A percentile compares a stretch with the other conserved stretches of the same genome.
Conservation (phyloP, 2,329 filamentous ascomycete species). For the Talaromyces albobiverticillius region DNA sequence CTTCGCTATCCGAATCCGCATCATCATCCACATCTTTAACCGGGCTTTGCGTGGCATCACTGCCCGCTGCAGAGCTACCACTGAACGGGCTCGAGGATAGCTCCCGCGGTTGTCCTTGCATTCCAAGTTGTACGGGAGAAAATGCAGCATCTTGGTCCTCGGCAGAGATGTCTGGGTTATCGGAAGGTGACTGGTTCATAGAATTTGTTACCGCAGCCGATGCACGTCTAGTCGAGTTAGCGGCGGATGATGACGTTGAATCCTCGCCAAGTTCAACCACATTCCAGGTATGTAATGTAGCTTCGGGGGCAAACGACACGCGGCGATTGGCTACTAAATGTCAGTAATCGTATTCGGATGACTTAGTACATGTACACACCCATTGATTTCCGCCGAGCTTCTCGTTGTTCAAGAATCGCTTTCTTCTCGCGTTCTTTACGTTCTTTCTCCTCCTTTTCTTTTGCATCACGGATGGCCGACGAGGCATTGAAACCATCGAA, state of each 20-base stretch:
- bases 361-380: slow-evolving; percentile 41
- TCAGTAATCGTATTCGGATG: background rate
- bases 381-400: slow-evolving; percentile 86
- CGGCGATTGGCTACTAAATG: slow-evolving; percentile 67
- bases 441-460: slow-evolving; percentile 67
- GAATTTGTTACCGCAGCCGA: slow-evolving; percentile 57
- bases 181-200: slow-evolving; percentile 25
- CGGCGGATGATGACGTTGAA: slow-evolving; percentile 71
- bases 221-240: slow-evolving; percentile 70
- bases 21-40: slow-evolving; percentile 45
- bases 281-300: slow-evolving; percentile 95
- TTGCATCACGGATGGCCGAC: slow-evolving; percentile 46
- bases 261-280: slow-evolving; percentile 87
- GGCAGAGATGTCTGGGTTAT: slow-evolving; percentile 49
- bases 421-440: slow-evolving; percentile 56
- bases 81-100: slow-evolving; percentile 79
- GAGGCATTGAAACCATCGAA: slow-evolving; percentile 45
- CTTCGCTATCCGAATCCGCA: slow-evolving; percentile 45
- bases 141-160: slow-evolving; percentile 58
- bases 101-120: slow-evolving; percentile 64
- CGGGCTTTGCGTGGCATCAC: slow-evolving; percentile 38
- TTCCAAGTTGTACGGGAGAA: slow-evolving; percentile 63
- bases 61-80: slow-evolving; percentile 49
- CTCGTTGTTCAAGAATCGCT: slow-evolving; percentile 68
- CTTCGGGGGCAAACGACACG: slow-evolving; percentile 95